Conservation (phyloP, 257 asterid genomes). For the Solanum habrochaites region DNA sequence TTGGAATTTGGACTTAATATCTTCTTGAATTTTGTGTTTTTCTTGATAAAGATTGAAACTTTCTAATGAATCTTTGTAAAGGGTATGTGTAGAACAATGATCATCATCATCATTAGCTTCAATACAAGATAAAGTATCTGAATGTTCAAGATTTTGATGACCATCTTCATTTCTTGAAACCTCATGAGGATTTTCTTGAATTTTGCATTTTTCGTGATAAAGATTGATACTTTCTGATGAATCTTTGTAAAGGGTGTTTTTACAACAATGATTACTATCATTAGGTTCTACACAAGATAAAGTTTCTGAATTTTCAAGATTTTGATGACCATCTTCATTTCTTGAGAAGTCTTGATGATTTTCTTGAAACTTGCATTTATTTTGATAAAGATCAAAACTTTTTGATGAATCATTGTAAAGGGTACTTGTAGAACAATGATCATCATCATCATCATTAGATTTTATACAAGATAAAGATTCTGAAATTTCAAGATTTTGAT, state of each 20-base stretch:
- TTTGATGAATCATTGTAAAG: background rate
- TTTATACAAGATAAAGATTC: slow-evolving; percentile 1
- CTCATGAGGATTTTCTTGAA: background rate
- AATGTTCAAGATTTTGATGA: slow-evolving; percentile 12
- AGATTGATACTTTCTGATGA: background rate
- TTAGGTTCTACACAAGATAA: background rate
- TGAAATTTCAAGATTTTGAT: slow-evolving; percentile 14
- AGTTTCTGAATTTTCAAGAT: slow-evolving; percentile 11
- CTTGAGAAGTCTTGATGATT: background rate
- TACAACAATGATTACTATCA: background rate
- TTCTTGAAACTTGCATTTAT: background rate
- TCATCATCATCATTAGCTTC: background rate
- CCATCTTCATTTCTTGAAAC: background rate
- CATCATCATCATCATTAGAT: background rate
- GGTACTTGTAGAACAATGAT: background rate
- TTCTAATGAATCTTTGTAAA: background rate
- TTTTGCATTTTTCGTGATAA: background rate
- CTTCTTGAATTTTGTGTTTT: slow-evolving; percentile 3
- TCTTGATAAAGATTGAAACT: background rate
- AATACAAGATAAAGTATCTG: background rate
- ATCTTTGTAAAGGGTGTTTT: background rate
- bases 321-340: slow-evolving; percentile 8
- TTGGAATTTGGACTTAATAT: slow-evolving; percentile 19
- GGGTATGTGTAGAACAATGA: background rate
- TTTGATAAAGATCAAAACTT: background rate